Evolutionary conservation across 306 rosid species (phyloP).

Genomic region (Trifolium repens): DNA sequence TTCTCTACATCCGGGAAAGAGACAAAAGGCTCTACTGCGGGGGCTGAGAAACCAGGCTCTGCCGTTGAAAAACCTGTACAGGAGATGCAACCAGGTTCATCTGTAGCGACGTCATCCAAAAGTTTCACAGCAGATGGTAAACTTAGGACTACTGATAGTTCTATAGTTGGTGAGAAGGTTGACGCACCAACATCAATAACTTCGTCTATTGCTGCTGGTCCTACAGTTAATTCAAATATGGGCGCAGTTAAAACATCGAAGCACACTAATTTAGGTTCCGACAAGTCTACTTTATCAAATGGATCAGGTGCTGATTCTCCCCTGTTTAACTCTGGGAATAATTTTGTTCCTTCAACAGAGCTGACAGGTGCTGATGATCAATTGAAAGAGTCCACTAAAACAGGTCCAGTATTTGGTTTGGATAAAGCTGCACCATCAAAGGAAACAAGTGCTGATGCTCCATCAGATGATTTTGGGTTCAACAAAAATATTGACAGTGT

Average conservation of each 20-base stretch:
- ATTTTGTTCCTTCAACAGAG: constrained; percentile 38
- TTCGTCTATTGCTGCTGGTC: constrained; percentile 43
- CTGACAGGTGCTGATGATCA: constrained; percentile 30
- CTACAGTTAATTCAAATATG: constrained; percentile 35
- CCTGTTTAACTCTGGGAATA: constrained; percentile 41
- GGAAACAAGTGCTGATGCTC: constrained; percentile 45
- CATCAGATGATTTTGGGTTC: constrained; percentile 43
- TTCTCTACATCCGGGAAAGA: constrained; percentile 45
- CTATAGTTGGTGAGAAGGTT: constrained; percentile 48
- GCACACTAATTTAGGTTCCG: constrained; percentile 45
- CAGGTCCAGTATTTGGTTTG: constrained; percentile 39
- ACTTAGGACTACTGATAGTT: constrained; percentile 39
- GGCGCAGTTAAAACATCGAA: constrained; percentile 25
- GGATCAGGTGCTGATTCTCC: constrained; percentile 44
- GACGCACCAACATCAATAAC: constrained; percentile 34
- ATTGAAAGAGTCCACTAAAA: constrained; percentile 29
- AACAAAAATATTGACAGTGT: constrained; percentile 45
- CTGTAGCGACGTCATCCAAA: constrained; percentile 42
- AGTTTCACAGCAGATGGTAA: constrained; percentile 37
- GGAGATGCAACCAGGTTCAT: constrained; percentile 47
- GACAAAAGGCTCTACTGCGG: constrained; percentile 38
- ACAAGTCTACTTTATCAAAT: constrained; percentile 40
- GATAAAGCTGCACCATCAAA: constrained; percentile 48
- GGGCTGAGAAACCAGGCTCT: constrained; percentile 44
- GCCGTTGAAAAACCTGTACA: constrained; percentile 35